These are phyloP conservation scores for Chaetothyriales sp. DNA, from an alignment of 2,329 filamentous ascomycete genomes.

Conservation along the genomic window DNA sequence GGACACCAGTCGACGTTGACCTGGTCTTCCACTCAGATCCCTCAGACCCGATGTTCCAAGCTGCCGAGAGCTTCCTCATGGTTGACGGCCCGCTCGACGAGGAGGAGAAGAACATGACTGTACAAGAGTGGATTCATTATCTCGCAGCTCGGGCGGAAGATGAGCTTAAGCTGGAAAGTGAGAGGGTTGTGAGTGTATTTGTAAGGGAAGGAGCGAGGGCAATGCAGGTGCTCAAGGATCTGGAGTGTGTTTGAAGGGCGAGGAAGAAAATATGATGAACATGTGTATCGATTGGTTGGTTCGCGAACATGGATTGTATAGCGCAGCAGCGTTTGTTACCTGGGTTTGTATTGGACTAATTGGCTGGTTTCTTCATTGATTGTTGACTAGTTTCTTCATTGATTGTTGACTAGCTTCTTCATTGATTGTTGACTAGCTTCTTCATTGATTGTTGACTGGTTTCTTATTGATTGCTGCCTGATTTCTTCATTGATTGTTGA, in stretches of 20 bases:
- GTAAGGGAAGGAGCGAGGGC: conserved; percentile 71
- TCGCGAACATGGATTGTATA: neutral
- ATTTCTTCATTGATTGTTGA: too few relatives aligned
- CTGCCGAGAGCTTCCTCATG: conserved; percentile 30
- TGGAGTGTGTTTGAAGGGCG: conserved; percentile 39
- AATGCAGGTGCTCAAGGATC: conserved; percentile 60
- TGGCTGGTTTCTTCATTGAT: too few relatives aligned
- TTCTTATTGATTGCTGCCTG: too few relatives aligned
- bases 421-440: too few relatives aligned
- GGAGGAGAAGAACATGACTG: conserved; percentile 76
- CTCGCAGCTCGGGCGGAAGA: conserved; percentile 71
- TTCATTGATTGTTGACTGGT: too few relatives aligned
- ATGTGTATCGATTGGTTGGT: neutral
- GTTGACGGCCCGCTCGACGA: conserved; percentile 49
- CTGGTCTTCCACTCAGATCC: conserved; percentile 41
- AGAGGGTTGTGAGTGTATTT: conserved; percentile 67
- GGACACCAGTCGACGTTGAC: conserved; percentile 67
- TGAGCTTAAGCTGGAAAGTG: conserved; percentile 65
- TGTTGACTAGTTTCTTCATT: too few relatives aligned
- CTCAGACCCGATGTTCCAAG: conserved; percentile 23
- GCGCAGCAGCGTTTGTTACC: neutral
- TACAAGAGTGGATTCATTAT: conserved; percentile 80
- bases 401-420: too few relatives aligned
- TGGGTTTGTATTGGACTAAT: neutral
- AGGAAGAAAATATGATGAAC: neutral